Evolutionary conservation across 2,329 filamentous ascomycete genomes (phyloP), one percentile per base, ranked within the genome.

Genomic region (Samsoniella hepiali): DNA sequence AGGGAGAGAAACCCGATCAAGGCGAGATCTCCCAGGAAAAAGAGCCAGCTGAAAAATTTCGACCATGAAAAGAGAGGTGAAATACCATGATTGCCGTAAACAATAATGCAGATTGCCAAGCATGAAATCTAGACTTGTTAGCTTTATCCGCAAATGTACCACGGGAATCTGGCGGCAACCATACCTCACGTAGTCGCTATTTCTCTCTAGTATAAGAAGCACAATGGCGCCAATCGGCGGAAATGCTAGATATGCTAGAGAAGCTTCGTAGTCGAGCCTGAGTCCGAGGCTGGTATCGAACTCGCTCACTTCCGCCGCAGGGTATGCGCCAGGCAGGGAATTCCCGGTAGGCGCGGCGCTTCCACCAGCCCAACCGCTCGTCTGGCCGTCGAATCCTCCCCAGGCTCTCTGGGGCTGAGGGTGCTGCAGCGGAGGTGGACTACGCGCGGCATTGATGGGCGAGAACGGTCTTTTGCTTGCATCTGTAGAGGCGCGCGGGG

Each of bases 131-230:
- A 59, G 15, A 62, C 3, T 49, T 34, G 32, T 45, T 55, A 60
- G 56, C 9, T 34, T 10, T 9, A 57, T 57, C 17, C n/a, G 10
- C 7, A 1, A 40, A 34, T 32, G 10, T 5, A 34, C 10, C 15
- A 32, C 9, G 7, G 13, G 17, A 8, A 13, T 34, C 42, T 5
- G 11, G 22, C 34, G 7, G 5, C 29, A 13, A 5, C 73, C 84
- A 64, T 77, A 94, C 91, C 95, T 85, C 63, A 99, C 95, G 76
- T 97, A 99, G 78, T 99, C 95, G 73, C 93, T 97, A 80, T 97
- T 95, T 72, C 93, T 87, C 82, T 99, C 95, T 67, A 94, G 74
- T 51, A 98, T 84, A 68, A 99, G 77, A 69, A 99, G 77, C 68
- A 97, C 75, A 32, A 97, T 91, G 3, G 90, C 91, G 3, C 94